These are phyloP conservation scores for Asterochloris sp. DNA, from an alignment of 139 green algal species.

Conservation along the genomic window DNA sequence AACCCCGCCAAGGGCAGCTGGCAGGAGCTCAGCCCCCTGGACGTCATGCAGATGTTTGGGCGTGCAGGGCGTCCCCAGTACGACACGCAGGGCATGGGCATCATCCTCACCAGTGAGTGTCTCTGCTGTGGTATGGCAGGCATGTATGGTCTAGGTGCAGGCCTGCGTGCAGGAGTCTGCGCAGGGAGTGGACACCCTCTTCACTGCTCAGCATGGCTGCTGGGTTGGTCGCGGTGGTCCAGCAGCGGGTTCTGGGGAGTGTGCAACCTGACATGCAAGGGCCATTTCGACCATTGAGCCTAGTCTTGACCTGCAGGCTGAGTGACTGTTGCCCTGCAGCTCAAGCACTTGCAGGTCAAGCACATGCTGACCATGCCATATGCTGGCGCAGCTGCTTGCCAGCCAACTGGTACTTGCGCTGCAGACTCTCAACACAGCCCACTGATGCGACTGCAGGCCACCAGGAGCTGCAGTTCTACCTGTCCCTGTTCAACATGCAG, in stretches of 20 bases:
- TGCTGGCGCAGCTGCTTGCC: not conserved
- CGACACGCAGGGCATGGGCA: constrained; percentile 93
- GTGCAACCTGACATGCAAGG: no score
- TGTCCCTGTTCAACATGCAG: constrained; percentile 97
- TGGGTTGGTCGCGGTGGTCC: no score
- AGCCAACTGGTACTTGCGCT: not conserved
- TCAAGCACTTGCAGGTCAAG: no score
- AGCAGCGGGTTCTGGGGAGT: no score
- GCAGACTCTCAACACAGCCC: not conserved
- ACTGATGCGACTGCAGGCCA: constrained; percentile 37
- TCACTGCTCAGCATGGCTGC: no score
- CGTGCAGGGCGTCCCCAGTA: constrained; percentile 93
- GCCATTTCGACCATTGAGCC: no score
- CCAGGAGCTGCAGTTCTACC: constrained; percentile 97
- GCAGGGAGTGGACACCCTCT: no score
- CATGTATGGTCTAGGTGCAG: no score
- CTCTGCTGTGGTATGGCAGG: no score
- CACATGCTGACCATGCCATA: not conserved
- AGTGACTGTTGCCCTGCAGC: no score
- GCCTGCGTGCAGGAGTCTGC: no score
- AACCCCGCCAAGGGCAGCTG: constrained; percentile 90
- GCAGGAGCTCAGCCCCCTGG: constrained; percentile 89
- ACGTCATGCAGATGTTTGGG: constrained; percentile 99
- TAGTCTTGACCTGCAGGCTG: no score
- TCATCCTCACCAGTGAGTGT: constrained; percentile 87